Base-by-base conservation (phyloP, 1,284 basidiomycete genomes). In the Microbotryum saponariae region DNA sequence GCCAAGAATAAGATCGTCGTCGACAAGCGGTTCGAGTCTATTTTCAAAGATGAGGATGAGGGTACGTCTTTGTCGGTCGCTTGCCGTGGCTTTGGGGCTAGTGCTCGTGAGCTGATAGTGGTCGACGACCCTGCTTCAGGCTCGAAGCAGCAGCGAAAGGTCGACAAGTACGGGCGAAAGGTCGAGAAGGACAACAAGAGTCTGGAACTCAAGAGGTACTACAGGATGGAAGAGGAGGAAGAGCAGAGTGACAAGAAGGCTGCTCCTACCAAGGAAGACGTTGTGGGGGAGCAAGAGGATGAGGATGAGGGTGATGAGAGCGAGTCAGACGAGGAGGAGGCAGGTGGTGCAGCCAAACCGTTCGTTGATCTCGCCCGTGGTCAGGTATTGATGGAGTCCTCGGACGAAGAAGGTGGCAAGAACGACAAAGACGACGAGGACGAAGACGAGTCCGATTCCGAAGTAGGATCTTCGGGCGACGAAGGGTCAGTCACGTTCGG, bases 151-250 rank as follows among this genome's bases (percentile, higher is more conserved):
- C 65, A 74, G 83, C 83, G 78, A 50, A 83, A 81, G 64, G 88
- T 93, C 54, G 94, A 97, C 81, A 96, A 94, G 77, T 96, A 93
- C 74, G 93, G 93, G 14, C 82, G 92, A 53, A 79, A 81, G 21
- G 74, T 93, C n/a, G 80, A 85, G 33, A 79, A 80, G 31, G 82
- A 80, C 8, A 83, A 87, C 59, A 84, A 88, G 58, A 80, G 82
- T 62, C 88, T 92, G 63, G 83, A 86, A 69, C 77, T 96, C 56
- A 84, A 84, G 68, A 82, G 86, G 52, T 94, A 91, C 77, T 94
- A 97, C 75, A 85, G 84, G 44, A 78, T 93, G 10, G 77, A 79
- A 27, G 77, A 78, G 3, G 77, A 78, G 21, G 71, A 71, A 10
- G 64, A 73, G 27, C 67, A 73, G 25, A 66, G 72, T 6, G 68